These are phyloP conservation scores for Ophiostoma piceae DNA, from an alignment of 2,329 filamentous ascomycete species.

Conservation along the genomic window DNA sequence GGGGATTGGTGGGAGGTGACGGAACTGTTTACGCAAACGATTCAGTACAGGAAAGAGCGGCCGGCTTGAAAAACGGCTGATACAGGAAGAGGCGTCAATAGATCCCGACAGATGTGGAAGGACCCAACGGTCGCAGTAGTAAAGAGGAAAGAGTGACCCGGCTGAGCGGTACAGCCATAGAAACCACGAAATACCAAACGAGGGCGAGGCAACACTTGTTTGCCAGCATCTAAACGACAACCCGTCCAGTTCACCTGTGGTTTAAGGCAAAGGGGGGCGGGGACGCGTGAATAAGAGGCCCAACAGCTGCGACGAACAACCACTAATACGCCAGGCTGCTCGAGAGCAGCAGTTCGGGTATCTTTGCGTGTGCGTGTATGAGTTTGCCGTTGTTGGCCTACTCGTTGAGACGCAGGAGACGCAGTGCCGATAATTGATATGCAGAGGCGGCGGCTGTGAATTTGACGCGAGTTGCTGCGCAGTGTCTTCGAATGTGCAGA, in stretches of 20 bases:
- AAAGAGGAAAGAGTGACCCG: not conserved
- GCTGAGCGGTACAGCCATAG: not conserved
- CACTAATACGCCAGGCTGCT: not conserved
- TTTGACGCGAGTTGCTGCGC: not conserved
- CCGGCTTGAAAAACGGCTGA: not conserved
- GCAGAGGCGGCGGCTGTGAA: not conserved
- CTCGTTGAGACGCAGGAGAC: not conserved
- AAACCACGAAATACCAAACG: not conserved
- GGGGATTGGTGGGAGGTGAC: too few species aligned
- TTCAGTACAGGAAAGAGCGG: not conserved
- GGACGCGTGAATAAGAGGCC: not conserved
- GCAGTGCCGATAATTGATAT: not conserved
- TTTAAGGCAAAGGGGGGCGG: not conserved
- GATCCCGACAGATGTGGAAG: not conserved
- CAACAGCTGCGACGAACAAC: not conserved
- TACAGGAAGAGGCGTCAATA: not conserved
- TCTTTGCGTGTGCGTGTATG: not conserved
- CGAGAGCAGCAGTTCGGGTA: not conserved
- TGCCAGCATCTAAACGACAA: not conserved
- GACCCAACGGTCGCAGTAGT: not conserved
- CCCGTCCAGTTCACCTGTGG: not conserved
- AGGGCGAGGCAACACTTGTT: slow-evolving; percentile 5
- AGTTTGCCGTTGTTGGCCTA: not conserved
- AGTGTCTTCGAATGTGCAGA: not conserved
- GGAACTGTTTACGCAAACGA: not conserved